Evolutionary conservation across 2,329 filamentous ascomycete genomes (phyloP), one percentile per base, ranked within the genome.

Genomic region (Stemphylium beticola): DNA sequence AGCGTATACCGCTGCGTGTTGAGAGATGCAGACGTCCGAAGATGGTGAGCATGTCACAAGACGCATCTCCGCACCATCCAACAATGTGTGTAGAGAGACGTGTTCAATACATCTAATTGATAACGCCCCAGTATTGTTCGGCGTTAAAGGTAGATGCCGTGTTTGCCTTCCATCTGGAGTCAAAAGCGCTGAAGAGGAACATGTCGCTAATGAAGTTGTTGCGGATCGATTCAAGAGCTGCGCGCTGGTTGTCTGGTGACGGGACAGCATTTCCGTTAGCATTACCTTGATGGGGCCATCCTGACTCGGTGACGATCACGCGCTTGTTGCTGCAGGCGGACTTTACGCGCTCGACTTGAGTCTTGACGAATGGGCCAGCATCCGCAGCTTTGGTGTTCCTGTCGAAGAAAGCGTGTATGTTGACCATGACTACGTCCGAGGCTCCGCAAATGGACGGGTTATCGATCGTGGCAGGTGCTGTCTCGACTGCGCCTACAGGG

Each of bases 341-440:
- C 15, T 77, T 77, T 54, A 87, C 77, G 6, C 65, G 72, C 24
- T 78, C 68, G 6, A 79, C 82, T 59, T 87, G 85, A 22, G 79
- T 78, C 34, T 79, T 74, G 34, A 92, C 83, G 74, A 91, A 96
- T 0, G 73, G 64, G 3, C 92, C 92, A 2, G 91, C 86, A 29
- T 84, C 75, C 0, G 78, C 75, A 1, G 91, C 83, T 2, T 75
- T 73, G 22, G 84, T 83, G 41, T 83, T 84, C 3, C 80, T 75
- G 65, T 96, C 89, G 74, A 95, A 96, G 82, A 92, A 96, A 11
- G 91, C 85, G 74, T 96, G 92, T 62, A 87, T 85, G 76, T 96
- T 96, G 71, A 89, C 84, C 14, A 91, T 89, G 67, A 88, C 91
- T 77, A 90, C 91, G 69, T 96, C 91, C 1, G 89, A 90, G 40